These are phyloP conservation scores for Coemansia guatemalensis DNA, from an alignment of 192 early-diverging fungal genomes.

Conservation along the genomic window DNA sequence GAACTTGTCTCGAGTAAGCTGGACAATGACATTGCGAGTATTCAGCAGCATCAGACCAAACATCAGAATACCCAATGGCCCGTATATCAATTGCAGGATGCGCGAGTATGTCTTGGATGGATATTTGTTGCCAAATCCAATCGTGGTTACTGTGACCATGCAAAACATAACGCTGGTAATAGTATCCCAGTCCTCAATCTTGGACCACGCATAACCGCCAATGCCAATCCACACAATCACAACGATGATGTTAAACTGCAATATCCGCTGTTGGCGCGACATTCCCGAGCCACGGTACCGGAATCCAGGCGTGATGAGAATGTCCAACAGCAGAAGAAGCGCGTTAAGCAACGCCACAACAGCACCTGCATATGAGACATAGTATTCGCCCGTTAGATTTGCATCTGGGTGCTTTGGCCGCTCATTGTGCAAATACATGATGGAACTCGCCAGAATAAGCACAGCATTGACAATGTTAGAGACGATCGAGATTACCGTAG, in stretches of 20 bases:
- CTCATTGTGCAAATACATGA: constrained; percentile 43
- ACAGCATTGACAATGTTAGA: constrained; percentile 46
- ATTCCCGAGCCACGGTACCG: constrained; percentile 54
- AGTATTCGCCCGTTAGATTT: constrained; percentile 47
- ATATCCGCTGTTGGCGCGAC: constrained; percentile 50
- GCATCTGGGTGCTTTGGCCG: constrained; percentile 43
- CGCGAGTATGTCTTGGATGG: constrained; percentile 43
- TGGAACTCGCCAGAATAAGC: constrained; percentile 44
- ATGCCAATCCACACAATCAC: constrained; percentile 54
- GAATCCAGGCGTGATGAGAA: constrained; percentile 49
- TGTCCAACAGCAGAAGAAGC: constrained; percentile 36
- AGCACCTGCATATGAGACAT: constrained; percentile 49
- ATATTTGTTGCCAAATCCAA: constrained; percentile 50
- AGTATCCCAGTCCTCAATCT: constrained; percentile 50
- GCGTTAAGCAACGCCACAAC: constrained; percentile 45
- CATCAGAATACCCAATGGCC: constrained; percentile 49
- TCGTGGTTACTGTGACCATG: constrained; percentile 51
- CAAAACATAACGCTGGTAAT: constrained; percentile 50
- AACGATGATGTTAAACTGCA: constrained; percentile 54
- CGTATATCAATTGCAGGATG: constrained; percentile 41
- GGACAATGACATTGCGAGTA: constrained; percentile 51
- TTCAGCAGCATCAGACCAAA: constrained; percentile 53
- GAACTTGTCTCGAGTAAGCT: constrained; percentile 38
- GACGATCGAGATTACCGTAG: constrained; percentile 32
- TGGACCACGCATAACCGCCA: constrained; percentile 52